Conservation (phyloP, 2,329 filamentous ascomycete species). For the Colletotrichum karsti region DNA sequence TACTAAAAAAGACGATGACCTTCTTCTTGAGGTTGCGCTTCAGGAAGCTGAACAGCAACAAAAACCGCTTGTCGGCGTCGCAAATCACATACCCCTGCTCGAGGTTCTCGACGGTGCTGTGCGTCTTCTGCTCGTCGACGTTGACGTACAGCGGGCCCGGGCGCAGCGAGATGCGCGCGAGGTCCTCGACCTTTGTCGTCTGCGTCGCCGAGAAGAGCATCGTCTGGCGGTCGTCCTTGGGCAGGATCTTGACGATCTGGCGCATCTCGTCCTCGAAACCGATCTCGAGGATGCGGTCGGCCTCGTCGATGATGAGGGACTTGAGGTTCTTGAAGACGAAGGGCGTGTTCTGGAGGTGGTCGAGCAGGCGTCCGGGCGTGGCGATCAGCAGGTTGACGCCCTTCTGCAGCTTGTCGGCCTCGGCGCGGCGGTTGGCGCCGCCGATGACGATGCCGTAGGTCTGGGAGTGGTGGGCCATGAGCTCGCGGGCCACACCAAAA, state of each 20-base stretch:
- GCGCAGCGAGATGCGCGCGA: conserved; percentile 91
- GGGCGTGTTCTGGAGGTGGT: conserved; percentile 92
- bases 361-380: conserved; percentile 89
- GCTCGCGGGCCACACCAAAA: conserved; percentile 91
- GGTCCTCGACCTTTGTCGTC: conserved; percentile 97
- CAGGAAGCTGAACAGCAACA: conserved; percentile 92
- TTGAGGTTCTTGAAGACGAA: conserved; percentile 95
- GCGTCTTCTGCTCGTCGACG: conserved; percentile 88
- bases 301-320: conserved; percentile 94
- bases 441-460: conserved; percentile 97
- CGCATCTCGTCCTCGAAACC: conserved; percentile 99
- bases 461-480: conserved; percentile 92
- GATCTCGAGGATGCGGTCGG: conserved; percentile 94
- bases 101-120: conserved; percentile 90
- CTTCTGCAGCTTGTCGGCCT: conserved; percentile 93
- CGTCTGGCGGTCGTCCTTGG: conserved; percentile 87
- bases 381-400: conserved; percentile 95
- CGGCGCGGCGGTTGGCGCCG: conserved; percentile 88
- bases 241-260: conserved; percentile 93
- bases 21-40: conserved; percentile 95
- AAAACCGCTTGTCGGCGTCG: conserved; percentile 92
- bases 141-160: conserved; percentile 96
- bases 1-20: conserved; percentile 96
- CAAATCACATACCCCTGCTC: conserved; percentile 97
- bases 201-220: conserved; percentile 99